phyloP scores from a whole-genome alignment of 1,139 yeast species.

The Pichia kudriavzevii region DNA sequence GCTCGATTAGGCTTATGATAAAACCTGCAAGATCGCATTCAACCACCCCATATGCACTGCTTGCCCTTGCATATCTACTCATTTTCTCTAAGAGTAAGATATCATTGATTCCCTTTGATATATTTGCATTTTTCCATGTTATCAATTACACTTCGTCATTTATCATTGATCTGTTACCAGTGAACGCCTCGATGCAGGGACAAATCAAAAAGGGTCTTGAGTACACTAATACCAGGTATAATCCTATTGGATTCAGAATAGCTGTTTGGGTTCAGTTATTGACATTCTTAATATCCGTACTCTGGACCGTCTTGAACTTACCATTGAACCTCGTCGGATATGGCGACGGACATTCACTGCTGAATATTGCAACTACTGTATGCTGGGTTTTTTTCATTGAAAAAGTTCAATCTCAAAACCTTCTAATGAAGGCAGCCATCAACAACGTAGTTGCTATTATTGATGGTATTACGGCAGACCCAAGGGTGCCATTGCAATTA shows the following conservation, averaged over 20 bases:
- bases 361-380: constrained; percentile 7
- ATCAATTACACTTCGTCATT: constrained; percentile 58
- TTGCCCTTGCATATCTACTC: constrained; percentile 61
- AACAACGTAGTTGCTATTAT: constrained; percentile 64
- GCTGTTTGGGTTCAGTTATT: constrained; percentile 11
- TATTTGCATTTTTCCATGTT: constrained; percentile 69
- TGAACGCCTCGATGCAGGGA: constrained; percentile 33
- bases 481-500: constrained; percentile 49
- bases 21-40: constrained; percentile 44
- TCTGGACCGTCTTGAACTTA: constrained; percentile 10
- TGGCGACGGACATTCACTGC: constrained; percentile 12
- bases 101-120: constrained; percentile 56
- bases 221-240: constrained; percentile 6
- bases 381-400: constrained; percentile 46
- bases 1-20: constrained; percentile 41
- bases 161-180: constrained; percentile 58
- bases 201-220: constrained; percentile 14
- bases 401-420: constrained; percentile 69
- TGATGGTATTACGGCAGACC: constrained; percentile 56
- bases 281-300: neutral
- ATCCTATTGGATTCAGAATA: constrained; percentile 6
- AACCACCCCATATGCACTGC: constrained; percentile 58
- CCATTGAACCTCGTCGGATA: constrained; percentile 15
- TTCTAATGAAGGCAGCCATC: constrained; percentile 64
- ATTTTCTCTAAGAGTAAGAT: constrained; percentile 45